These are phyloP conservation scores for Cytidiella melzeri DNA, from an alignment of 768 basidiomycete species.

Conservation along the genomic window DNA sequence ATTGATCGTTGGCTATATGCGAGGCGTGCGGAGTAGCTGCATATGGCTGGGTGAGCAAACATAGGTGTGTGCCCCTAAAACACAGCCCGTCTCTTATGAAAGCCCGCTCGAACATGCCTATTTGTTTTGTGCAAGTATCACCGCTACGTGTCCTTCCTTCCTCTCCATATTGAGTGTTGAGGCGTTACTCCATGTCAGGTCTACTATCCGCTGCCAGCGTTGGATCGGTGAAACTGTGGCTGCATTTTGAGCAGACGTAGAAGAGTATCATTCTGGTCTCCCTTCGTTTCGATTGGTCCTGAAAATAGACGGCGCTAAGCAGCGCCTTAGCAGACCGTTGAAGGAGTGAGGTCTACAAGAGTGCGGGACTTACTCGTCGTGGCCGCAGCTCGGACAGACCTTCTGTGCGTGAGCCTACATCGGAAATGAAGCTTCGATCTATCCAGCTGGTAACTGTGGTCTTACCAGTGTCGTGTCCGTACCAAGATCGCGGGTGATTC, in stretches of 20 bases:
- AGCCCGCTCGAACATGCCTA: too few species aligned
- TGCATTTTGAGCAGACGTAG: conserved; percentile 83
- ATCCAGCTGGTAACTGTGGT: neutral
- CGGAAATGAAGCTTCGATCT: neutral
- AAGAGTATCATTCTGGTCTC: conserved; percentile 94
- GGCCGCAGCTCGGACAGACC: conserved; percentile 72
- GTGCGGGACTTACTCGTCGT: conserved; percentile 64
- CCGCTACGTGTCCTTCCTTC: too few species aligned
- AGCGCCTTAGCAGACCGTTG: neutral
- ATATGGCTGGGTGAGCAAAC: too few species aligned
- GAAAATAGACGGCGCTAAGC: conserved; percentile 82
- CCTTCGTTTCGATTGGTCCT: conserved; percentile 95
- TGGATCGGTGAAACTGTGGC: conserved; percentile 70
- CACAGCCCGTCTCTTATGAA: too few species aligned
- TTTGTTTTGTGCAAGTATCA: too few species aligned
- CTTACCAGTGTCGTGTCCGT: conserved; percentile 83
- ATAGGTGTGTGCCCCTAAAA: too few species aligned
- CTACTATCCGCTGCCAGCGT: conserved; percentile 19
- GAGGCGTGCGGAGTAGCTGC: too few species aligned
- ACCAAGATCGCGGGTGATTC: conserved; percentile 83
- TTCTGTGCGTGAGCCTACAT: conserved; percentile 78
- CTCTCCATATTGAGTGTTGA: too few species aligned
- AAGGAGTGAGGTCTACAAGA: neutral
- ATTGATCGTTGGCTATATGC: too few species aligned
- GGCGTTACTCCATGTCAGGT: conserved; percentile 15